Evolutionary conservation across 768 basidiomycete genomes (phyloP).

Genomic region (Dentipellis fragilis): DNA sequence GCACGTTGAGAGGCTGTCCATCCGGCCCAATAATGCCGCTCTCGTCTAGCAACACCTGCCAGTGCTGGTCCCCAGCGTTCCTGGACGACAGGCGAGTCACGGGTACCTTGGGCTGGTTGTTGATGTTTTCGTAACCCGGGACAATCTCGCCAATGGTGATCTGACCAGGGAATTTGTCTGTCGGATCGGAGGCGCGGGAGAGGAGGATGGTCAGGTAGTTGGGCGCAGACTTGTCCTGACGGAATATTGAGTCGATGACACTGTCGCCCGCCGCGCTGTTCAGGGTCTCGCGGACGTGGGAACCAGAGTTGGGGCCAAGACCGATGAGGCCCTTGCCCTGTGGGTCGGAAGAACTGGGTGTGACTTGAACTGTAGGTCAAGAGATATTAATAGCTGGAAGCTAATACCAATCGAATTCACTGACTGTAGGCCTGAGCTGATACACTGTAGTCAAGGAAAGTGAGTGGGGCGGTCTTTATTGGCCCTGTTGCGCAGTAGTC

Average conservation of each 20-base stretch:
- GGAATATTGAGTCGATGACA: constrained; percentile 57
- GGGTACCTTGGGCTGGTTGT: constrained; percentile 38
- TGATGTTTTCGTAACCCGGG: constrained; percentile 36
- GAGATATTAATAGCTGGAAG: neutral
- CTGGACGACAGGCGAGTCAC: constrained; percentile 30
- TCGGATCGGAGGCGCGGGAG: constrained; percentile 46
- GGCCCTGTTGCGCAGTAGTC: constrained; percentile 23
- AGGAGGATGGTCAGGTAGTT: constrained; percentile 59
- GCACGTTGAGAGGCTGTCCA: constrained; percentile 36
- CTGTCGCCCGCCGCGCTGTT: constrained; percentile 34
- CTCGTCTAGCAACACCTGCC: constrained; percentile 52
- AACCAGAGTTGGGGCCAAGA: constrained; percentile 54
- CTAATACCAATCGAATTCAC: constrained; percentile 5
- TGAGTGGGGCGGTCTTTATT: constrained; percentile 32
- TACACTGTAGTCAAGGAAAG: constrained; percentile 35
- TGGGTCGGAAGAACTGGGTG: constrained; percentile 21
- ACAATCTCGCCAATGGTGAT: constrained; percentile 55
- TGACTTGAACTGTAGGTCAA: constrained; percentile 28
- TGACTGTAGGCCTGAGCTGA: constrained; percentile 39
- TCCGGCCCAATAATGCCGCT: constrained; percentile 56
- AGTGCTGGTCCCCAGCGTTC: constrained; percentile 42
- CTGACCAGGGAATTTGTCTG: constrained; percentile 43
- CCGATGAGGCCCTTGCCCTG: constrained; percentile 36
- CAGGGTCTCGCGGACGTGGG: constrained; percentile 30
- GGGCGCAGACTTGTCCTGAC: constrained; percentile 42